Evolutionary conservation across 176 grass and related monocot genomes (phyloP).

Genomic region (Chrysopogon serrulatus): DNA sequence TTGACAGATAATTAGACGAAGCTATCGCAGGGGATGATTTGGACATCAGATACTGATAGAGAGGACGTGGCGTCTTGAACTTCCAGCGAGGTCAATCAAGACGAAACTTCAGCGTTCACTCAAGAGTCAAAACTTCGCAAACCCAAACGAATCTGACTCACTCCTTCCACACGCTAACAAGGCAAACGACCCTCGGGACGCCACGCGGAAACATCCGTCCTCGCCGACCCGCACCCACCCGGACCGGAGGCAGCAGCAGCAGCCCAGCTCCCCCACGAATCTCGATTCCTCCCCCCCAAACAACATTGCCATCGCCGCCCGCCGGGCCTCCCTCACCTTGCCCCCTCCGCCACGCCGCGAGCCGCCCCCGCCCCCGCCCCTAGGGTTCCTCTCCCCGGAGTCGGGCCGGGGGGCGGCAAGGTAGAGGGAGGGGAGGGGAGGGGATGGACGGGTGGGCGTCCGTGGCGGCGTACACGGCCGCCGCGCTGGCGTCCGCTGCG

Average conservation of each 20-base stretch:
- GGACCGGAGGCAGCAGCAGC: too few relatives aligned
- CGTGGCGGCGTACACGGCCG: constrained; percentile 46
- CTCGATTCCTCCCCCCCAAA: neutral
- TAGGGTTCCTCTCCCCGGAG: neutral
- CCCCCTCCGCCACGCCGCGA: neutral
- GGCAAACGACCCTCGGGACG: neutral
- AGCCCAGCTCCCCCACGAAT: neutral
- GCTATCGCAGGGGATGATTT: too few relatives aligned
- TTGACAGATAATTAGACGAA: too few relatives aligned
- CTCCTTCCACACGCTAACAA: neutral
- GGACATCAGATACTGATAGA: too few relatives aligned
- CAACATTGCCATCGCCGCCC: neutral
- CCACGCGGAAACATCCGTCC: neutral
- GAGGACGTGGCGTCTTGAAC: too few relatives aligned
- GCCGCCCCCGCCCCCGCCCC: neutral
- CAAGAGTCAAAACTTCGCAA: too few relatives aligned
- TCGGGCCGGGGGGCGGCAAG: neutral
- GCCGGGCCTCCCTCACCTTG: neutral
- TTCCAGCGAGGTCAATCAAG: too few relatives aligned
- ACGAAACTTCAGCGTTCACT: too few relatives aligned
- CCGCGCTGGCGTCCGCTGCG: constrained; percentile 54
- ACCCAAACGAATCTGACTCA: too few relatives aligned
- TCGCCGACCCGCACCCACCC: neutral
- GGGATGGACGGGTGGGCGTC: constrained; percentile 48
- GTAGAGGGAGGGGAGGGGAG: neutral